A percentile compares a stretch with the other conserved stretches of the same genome.
Evolutionary conservation across 306 rosid genomes (phyloP).

Genomic region (Vicia sativa): DNA sequence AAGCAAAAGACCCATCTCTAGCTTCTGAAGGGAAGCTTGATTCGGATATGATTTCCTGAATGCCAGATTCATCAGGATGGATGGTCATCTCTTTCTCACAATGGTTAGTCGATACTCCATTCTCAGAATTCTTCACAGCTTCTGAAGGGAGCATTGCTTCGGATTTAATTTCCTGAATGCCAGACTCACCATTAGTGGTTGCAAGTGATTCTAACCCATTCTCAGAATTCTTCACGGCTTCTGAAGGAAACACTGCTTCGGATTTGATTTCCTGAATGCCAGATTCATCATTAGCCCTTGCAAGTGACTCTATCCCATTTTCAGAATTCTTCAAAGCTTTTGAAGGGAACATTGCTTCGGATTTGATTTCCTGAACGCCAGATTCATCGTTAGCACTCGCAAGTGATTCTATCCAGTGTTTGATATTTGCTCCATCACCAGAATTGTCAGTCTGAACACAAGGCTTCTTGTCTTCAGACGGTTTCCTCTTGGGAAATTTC

Average conservation of each 20-base stretch:
- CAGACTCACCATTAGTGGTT: constrained; percentile 10
- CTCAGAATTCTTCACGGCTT: constrained; percentile 37
- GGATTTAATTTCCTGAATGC: no score
- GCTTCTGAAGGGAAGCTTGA: neutral
- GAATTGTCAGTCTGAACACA: constrained; percentile 24
- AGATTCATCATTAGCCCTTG: constrained; percentile 30
- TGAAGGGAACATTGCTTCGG: neutral
- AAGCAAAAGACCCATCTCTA: constrained; percentile 37
- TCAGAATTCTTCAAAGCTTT: constrained; percentile 38
- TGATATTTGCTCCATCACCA: constrained; percentile 22
- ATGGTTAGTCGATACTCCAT: constrained; percentile 28
- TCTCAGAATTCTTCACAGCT: constrained; percentile 35
- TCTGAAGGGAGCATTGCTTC: neutral
- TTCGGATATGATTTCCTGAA: no score
- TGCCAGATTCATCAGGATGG: neutral
- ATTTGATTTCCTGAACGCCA: no score
- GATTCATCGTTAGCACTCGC: constrained; percentile 17
- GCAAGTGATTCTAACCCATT: neutral
- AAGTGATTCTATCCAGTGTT: constrained; percentile 26
- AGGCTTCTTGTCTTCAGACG: constrained; percentile 34
- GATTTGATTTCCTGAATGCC: constrained; percentile 28
- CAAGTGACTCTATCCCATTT: constrained; percentile 27
- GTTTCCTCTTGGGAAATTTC: constrained; percentile 52
- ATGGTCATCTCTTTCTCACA: constrained; percentile 38
- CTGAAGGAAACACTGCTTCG: constrained; percentile 27